Evolutionary conservation across 371 early-diverging fungal species (phyloP).

Genomic region (Basidiobolus meristosporus): DNA sequence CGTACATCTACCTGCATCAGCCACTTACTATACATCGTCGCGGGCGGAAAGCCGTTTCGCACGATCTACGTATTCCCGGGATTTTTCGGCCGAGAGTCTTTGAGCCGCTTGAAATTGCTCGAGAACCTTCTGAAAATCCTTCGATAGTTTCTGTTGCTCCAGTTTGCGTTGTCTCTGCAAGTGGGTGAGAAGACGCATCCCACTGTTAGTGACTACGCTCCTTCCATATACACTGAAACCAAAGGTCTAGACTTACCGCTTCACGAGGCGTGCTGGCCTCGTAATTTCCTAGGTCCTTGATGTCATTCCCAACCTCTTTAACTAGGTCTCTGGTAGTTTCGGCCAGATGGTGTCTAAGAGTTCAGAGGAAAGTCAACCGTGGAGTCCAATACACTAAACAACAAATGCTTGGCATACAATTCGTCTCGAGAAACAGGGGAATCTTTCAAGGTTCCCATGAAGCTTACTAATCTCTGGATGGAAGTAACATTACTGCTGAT

Average conservation of each 20-base stretch:
- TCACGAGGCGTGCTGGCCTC: background rate
- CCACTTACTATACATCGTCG: no score
- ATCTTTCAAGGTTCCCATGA: no score
- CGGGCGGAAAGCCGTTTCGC: no score
- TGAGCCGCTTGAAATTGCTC: constrained; percentile 74
- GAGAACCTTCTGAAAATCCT: constrained; percentile 81
- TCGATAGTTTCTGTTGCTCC: constrained; percentile 65
- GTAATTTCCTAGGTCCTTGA: background rate
- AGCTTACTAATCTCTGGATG: no score
- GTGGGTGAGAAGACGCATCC: background rate
- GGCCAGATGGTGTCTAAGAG: background rate
- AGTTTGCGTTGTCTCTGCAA: constrained; percentile 47
- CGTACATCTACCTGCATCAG: no score
- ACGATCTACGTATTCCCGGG: no score
- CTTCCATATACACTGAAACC: background rate
- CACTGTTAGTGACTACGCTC: no score
- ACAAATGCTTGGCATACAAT: no score
- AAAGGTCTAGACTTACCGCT: background rate
- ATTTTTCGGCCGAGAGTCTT: constrained; percentile 64
- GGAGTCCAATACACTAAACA: no score
- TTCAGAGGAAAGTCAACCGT: no score
- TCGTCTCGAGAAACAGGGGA: no score
- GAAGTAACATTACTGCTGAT: no score
- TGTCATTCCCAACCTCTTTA: background rate
- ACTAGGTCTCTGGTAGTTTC: background rate